These are phyloP conservation scores for Cladophialophora carrionii DNA, from an alignment of 2,329 filamentous ascomycete genomes.

Conservation along the genomic window DNA sequence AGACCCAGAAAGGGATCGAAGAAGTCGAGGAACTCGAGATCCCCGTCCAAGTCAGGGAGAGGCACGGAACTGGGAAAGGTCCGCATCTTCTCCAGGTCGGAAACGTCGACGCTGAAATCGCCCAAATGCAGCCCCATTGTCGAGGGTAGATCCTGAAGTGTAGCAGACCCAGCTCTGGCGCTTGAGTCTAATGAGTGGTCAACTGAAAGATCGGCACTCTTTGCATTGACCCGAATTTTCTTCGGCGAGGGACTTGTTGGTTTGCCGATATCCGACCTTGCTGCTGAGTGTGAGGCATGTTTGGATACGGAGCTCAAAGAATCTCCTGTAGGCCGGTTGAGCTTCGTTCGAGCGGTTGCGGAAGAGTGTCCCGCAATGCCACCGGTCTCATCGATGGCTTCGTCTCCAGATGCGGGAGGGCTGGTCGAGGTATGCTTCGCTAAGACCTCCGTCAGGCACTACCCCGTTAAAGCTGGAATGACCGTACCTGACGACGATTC, in stretches of 20 bases:
- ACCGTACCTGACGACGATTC: slow-evolving; percentile 11
- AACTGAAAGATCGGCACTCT: neutral
- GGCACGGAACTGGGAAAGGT: slow-evolving; percentile 30
- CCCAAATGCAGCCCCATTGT: slow-evolving; percentile 20
- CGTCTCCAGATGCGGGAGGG: slow-evolving; percentile 2
- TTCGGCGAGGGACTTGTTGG: neutral
- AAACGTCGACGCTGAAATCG: slow-evolving; percentile 23
- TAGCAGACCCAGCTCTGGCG: neutral
- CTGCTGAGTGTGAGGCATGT: neutral
- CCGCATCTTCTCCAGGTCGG: slow-evolving; percentile 30
- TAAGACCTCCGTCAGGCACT: slow-evolving; percentile 3
- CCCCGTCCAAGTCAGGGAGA: slow-evolving; percentile 30
- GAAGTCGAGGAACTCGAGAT: slow-evolving; percentile 33
- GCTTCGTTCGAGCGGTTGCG: neutral
- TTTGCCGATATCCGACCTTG: neutral
- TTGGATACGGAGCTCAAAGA: neutral
- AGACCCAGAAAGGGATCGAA: slow-evolving; percentile 32
- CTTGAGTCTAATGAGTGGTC: neutral
- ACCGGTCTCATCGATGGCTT: slow-evolving; percentile 6
- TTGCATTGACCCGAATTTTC: neutral
- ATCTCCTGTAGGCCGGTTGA: neutral
- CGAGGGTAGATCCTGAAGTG: neutral
- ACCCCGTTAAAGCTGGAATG: neutral
- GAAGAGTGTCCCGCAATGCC: neutral
- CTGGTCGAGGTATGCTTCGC: slow-evolving; percentile 8